Percentiles rank a stretch among this genome's conserved stretches.
Evolutionary conservation across 352 stramenopile genomes (phyloP).

Genomic region (Thalassiosira livingstoniorum): DNA sequence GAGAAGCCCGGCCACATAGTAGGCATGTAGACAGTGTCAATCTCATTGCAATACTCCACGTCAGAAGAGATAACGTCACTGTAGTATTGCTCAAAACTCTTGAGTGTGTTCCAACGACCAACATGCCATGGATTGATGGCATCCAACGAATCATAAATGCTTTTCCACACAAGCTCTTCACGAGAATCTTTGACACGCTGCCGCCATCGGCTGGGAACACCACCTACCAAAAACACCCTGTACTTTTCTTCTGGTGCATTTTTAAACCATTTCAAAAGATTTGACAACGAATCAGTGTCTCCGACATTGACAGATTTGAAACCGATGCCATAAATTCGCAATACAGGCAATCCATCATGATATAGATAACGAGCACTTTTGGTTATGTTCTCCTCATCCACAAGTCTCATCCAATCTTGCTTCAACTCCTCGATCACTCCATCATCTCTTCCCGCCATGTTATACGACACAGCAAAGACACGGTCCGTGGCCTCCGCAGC

Average conservation of each 20-base stretch:
- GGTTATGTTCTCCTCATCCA: conserved; percentile 64
- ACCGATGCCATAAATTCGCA: conserved; percentile 66
- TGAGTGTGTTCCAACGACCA: neutral
- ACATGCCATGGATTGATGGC: conserved; percentile 31
- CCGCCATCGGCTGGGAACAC: conserved; percentile 15
- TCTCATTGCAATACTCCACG: conserved; percentile 12
- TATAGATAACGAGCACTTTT: conserved; percentile 51
- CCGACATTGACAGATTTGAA: conserved; percentile 34
- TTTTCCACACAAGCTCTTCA: conserved; percentile 4
- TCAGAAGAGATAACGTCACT: conserved; percentile 21
- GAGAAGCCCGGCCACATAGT: conserved; percentile 60
- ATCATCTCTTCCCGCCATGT: conserved; percentile 49
- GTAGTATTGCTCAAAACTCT: conserved; percentile 11
- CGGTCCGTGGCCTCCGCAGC: conserved; percentile 51
- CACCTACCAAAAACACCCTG: conserved; percentile 53
- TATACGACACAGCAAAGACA: conserved; percentile 65
- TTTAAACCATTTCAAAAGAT: conserved; percentile 63
- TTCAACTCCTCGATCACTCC: conserved; percentile 53
- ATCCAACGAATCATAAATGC: conserved; percentile 25
- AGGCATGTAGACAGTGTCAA: conserved; percentile 55
- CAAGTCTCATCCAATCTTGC: conserved; percentile 60
- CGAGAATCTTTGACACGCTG: conserved; percentile 15
- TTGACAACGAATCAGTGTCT: conserved; percentile 25
- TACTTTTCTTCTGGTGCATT: conserved; percentile 45
- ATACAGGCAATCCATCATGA: conserved; percentile 48